Percentiles rank a stretch among this genome's conserved stretches.
phyloP scores from a whole-genome alignment of 2,329 filamentous ascomycete species.

The Arthrobotrys sinensis region DNA sequence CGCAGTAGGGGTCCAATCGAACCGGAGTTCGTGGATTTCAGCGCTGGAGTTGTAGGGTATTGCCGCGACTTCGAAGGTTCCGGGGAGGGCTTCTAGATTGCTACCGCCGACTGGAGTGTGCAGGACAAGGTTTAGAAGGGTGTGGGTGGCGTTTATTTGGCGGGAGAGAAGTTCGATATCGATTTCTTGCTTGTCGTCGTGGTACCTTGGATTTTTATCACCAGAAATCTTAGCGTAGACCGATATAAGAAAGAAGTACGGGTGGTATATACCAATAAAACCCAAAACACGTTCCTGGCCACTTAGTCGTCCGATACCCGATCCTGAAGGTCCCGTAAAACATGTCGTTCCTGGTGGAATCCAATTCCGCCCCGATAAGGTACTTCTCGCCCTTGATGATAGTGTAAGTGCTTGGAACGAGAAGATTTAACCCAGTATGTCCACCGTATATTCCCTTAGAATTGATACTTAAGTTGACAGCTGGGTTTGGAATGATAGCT shows the following conservation, averaged over 20 bases:
- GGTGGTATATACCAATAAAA: slow-evolving; percentile 77
- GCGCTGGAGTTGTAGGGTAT: slow-evolving; percentile 78
- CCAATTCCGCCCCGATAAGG: slow-evolving; percentile 77
- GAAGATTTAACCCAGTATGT: slow-evolving; percentile 73
- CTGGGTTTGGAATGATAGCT: slow-evolving; percentile 74
- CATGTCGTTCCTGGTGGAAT: slow-evolving; percentile 75
- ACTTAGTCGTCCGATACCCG: slow-evolving; percentile 75
- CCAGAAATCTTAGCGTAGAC: too few relatives aligned
- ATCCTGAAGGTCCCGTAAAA: slow-evolving; percentile 80
- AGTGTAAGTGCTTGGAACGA: slow-evolving; percentile 68
- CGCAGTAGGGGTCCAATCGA: slow-evolving; percentile 77
- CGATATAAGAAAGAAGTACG: slow-evolving; percentile 68
- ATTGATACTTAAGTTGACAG: slow-evolving; percentile 69
- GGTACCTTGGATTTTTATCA: slow-evolving; percentile 74
- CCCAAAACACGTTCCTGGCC: slow-evolving; percentile 79
- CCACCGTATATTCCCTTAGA: slow-evolving; percentile 70
- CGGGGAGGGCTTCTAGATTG: slow-evolving; percentile 76
- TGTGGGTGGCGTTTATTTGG: slow-evolving; percentile 72
- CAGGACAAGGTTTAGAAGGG: slow-evolving; percentile 80
- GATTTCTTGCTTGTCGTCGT: slow-evolving; percentile 84
- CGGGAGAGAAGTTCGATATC: slow-evolving; percentile 84
- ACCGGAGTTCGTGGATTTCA: slow-evolving; percentile 82
- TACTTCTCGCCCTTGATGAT: slow-evolving; percentile 69
- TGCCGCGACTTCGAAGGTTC: slow-evolving; percentile 73
- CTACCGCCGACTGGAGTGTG: slow-evolving; percentile 76